Percentiles rank a stretch among this genome's conserved stretches.
phyloP scores from a whole-genome alignment of 805 yeast genomes.

The Yamadazyma tumulicola region DNA sequence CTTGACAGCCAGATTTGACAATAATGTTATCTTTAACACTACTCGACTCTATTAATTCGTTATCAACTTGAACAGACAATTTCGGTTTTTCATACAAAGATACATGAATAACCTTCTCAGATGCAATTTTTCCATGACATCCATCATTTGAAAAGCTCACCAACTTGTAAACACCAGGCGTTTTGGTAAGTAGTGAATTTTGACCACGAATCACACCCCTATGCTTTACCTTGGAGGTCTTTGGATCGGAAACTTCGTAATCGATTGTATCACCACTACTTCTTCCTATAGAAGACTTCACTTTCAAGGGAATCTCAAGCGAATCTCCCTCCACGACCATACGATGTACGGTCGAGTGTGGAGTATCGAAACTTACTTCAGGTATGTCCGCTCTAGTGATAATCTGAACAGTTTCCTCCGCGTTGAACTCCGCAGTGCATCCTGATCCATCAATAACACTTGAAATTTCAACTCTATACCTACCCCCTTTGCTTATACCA shows the following conservation, averaged over 20 bases:
- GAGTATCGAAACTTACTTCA: constrained; percentile 25
- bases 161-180: constrained; percentile 30
- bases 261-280: constrained; percentile 26
- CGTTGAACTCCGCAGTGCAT: constrained; percentile 65
- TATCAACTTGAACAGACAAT: constrained; percentile 9
- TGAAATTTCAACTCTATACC: constrained; percentile 59
- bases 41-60: constrained; percentile 2
- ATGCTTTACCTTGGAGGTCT: neutral
- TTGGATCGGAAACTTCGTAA: constrained; percentile 23
- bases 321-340: constrained; percentile 60
- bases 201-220: constrained; percentile 4
- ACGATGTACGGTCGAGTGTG: constrained; percentile 17
- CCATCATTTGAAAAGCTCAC: constrained; percentile 38
- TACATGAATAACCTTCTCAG: constrained; percentile 17
- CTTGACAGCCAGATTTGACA: constrained; percentile 31
- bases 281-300: constrained; percentile 31
- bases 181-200: constrained; percentile 2
- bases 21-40: constrained; percentile 15
- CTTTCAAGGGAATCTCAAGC: constrained; percentile 52
- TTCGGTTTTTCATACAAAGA: constrained; percentile 24
- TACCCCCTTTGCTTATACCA: constrained; percentile 61
- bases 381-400: constrained; percentile 72
- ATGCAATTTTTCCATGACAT: constrained; percentile 40
- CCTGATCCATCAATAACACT: constrained; percentile 72
- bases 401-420: constrained; percentile 52